These are phyloP conservation scores for Cyanophora paradoxa DNA, from an alignment of 78 protist species.

Conservation along the genomic window DNA sequence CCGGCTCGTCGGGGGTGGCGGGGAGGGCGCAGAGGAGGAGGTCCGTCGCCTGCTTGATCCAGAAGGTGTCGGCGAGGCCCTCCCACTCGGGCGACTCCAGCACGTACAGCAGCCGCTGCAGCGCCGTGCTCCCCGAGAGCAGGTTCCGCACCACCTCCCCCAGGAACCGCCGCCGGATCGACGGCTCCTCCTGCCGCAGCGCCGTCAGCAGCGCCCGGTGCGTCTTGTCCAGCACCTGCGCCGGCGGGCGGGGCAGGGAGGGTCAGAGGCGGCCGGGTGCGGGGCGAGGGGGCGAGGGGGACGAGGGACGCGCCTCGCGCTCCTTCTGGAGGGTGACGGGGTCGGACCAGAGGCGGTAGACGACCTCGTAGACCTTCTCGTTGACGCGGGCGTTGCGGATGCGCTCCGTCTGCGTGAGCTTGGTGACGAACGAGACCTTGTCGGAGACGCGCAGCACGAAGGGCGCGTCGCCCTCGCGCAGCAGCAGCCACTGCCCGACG, in stretches of 20 bases:
- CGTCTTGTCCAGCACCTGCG: conserved; percentile 38
- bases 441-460: background rate
- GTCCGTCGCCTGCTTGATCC: conserved; percentile 63
- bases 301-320: too few relatives aligned
- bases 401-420: background rate
- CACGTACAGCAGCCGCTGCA: conserved; percentile 38
- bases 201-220: conserved; percentile 62
- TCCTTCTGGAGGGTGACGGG: too few relatives aligned
- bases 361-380: too few relatives aligned
- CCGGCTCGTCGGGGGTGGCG: too few relatives aligned
- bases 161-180: too few relatives aligned
- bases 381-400: too few relatives aligned
- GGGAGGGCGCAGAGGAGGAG: conserved; percentile 40
- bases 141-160: too few relatives aligned
- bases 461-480: background rate
- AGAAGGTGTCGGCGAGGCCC: conserved; percentile 37
- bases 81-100: conserved; percentile 56
- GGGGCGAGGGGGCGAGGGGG: too few relatives aligned
- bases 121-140: too few relatives aligned
- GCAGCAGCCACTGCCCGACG: conserved; percentile 15
- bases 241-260: background rate
- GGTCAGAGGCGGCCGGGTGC: too few relatives aligned
- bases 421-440: background rate
- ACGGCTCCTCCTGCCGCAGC: conserved; percentile 34
- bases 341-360: too few relatives aligned